Evolutionary conservation across 2,329 filamentous ascomycete species (phyloP), one percentile per base, ranked within the genome.

Genomic region (Colletotrichum lindemuthianum): DNA sequence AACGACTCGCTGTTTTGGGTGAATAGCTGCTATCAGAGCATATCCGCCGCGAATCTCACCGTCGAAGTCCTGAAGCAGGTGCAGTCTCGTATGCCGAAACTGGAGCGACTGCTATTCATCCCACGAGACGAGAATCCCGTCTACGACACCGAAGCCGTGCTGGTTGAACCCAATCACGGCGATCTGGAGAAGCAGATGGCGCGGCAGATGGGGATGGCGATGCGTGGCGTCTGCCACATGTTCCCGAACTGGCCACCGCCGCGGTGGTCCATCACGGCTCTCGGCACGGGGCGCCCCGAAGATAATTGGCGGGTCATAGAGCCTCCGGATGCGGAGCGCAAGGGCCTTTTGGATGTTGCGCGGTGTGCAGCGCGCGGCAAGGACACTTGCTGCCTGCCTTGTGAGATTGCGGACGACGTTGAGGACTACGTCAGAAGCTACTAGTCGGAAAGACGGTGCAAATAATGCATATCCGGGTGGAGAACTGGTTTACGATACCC

Each of bases 21-120:
- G 32, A 74, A 74, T 53, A 66, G 67, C 53, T 70, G 68, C 12
- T 79, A 78, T 69, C 73, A 72, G 66, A 77, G 76, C 45, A 76
- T 76, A 70, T 73, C 74, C n/a, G 77, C 79, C 1, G 75, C 78
- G 39, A 75, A 73, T 34, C 69, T 80, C 13, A 79, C 78, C 1
- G 72, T 76, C 47, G 79, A 81, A 56, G 70, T 82, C 41, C 67
- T 84, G 44, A 72, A 71, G 16, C 74, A 78, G 58, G 70, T 83
- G 24, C 73, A 74, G 45, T 58, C 66, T 5, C 76, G 77, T 15
- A 76, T 84, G 72, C 77, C 77, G 1, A 69, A 68, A 1, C 71
- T 84, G 6, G 70, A 78, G 59, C 78, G 79, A 66, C 73, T 84
- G 47, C 72, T 81, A 44, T 79, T 84, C 59, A 77, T 84, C 44